Conservation (phyloP, 2,329 filamentous ascomycete genomes). For the Paecilomyces fulvus region DNA sequence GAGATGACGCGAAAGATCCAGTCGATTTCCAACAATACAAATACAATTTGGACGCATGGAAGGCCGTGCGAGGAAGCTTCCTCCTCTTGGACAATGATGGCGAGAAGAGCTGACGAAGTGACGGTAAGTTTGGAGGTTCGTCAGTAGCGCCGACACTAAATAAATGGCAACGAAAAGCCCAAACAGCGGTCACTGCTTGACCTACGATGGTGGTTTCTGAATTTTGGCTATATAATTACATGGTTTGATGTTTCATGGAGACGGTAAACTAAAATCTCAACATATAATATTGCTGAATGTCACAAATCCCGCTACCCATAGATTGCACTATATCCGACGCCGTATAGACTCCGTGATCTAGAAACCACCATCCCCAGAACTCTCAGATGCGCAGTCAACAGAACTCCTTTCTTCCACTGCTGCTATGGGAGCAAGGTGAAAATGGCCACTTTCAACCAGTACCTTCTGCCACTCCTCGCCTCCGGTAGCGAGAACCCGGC, state of each 20-base stretch:
- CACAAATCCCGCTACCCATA: too few species aligned
- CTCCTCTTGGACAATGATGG: neutral
- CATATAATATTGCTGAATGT: neutral
- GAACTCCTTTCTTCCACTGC: conserved; percentile 8
- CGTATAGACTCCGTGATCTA: neutral
- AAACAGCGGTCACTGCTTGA: neutral
- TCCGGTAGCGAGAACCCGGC: conserved; percentile 58
- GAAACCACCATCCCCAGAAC: conserved; percentile 7
- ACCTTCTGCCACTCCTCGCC: conserved; percentile 33
- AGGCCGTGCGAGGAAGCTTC: neutral
- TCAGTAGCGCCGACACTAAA: neutral
- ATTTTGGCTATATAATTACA: neutral
- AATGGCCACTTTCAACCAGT: conserved; percentile 24
- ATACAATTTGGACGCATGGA: neutral
- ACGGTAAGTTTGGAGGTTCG: neutral
- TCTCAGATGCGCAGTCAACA: conserved; percentile 10
- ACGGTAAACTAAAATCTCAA: too few species aligned
- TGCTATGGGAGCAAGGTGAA: conserved; percentile 13
- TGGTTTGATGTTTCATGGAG: neutral
- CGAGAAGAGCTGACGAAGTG: neutral
- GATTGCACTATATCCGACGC: neutral
- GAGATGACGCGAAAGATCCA: neutral
- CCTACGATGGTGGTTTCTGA: neutral
- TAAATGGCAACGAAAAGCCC: neutral
- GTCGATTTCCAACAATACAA: neutral